phyloP scores from a whole-genome alignment of 2,329 filamentous ascomycete species.

The Aciculosporium take region DNA sequence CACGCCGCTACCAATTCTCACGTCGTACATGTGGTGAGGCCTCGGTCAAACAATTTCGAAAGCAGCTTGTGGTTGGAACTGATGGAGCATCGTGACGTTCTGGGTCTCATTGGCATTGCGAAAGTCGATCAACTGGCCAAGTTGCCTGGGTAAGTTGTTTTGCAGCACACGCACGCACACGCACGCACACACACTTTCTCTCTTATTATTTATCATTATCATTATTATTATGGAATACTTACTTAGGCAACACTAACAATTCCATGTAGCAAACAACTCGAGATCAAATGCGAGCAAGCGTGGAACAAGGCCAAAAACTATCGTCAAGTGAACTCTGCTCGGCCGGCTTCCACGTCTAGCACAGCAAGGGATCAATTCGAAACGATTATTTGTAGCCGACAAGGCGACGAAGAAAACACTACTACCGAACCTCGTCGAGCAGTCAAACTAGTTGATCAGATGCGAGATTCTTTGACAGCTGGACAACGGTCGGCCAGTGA shows the following conservation, averaged over 20 bases:
- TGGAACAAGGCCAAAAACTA: neutral
- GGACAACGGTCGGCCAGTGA: neutral
- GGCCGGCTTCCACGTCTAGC: neutral
- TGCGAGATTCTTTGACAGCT: constrained; percentile 1
- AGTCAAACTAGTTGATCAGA: neutral
- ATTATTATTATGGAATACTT: too few relatives aligned
- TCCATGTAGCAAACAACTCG: neutral
- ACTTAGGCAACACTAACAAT: too few relatives aligned
- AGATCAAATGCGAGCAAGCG: neutral
- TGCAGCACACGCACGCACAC: too few relatives aligned
- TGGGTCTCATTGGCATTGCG: neutral
- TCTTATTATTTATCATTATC: neutral
- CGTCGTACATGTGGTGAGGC: constrained; percentile 12
- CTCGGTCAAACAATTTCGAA: constrained; percentile 3
- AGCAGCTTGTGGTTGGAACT: constrained; percentile 13
- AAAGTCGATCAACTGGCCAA: neutral
- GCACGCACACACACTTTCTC: too few relatives aligned
- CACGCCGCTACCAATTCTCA: constrained; percentile 9
- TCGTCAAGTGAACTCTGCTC: neutral
- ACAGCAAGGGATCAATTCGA: neutral
- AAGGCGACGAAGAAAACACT: neutral
- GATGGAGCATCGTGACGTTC: neutral
- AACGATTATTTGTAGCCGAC: neutral
- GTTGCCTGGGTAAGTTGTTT: neutral
- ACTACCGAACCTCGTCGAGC: neutral